A percentile compares a stretch with the other conserved stretches of the same genome.
Conservation (phyloP, 1,139 yeast genomes). For the Blastobotrys elegans region DNA sequence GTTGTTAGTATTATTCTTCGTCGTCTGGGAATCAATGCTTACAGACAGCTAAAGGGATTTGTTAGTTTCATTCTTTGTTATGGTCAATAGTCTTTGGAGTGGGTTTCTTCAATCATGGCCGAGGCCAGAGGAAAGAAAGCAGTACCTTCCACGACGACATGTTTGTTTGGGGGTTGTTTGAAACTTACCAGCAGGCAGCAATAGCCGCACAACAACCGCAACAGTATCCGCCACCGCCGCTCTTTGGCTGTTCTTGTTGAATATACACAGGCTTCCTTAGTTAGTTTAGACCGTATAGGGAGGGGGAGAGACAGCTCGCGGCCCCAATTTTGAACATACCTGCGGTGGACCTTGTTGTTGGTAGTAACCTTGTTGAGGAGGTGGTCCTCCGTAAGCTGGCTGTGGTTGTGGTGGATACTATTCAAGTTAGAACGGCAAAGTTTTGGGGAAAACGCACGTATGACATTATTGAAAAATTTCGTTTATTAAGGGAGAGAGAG, state of each 20-base stretch:
- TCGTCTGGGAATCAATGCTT: too few relatives aligned
- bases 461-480: slow-evolving; percentile 19
- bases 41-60: too few relatives aligned
- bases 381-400: slow-evolving; percentile 25
- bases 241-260: slow-evolving; percentile 23
- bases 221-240: slow-evolving; percentile 28
- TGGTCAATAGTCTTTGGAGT: too few relatives aligned
- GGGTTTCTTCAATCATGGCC: too few relatives aligned
- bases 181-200: slow-evolving; percentile 31
- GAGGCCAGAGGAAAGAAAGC: too few relatives aligned
- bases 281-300: too few relatives aligned
- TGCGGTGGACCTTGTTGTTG: slow-evolving; percentile 23
- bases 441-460: slow-evolving; percentile 18
- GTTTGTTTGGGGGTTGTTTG: too few relatives aligned
- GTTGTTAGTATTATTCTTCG: too few relatives aligned
- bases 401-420: slow-evolving; percentile 29
- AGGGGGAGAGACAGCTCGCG: too few relatives aligned
- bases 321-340: too few relatives aligned
- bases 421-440: background rate
- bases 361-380: slow-evolving; percentile 17
- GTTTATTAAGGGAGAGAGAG: background rate
- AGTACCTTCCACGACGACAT: too few relatives aligned
- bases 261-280: slow-evolving; percentile 24
- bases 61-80: too few relatives aligned
- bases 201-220: slow-evolving; percentile 34